These are phyloP conservation scores for Pestalotiopsis sp. DNA, from an alignment of 2,329 filamentous ascomycete genomes.

Conservation along the genomic window DNA sequence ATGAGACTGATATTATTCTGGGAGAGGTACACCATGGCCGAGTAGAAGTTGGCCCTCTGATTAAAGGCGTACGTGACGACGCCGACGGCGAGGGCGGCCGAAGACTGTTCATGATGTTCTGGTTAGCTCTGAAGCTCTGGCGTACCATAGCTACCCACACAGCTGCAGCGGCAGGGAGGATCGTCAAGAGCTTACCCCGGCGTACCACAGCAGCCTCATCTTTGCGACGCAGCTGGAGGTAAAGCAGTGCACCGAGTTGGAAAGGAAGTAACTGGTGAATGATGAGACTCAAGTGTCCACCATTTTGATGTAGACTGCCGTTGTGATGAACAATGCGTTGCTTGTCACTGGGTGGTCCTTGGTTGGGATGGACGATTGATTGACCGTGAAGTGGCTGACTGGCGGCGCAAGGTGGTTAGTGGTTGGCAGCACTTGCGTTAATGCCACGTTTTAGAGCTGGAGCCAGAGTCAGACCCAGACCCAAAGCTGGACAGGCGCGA, in stretches of 20 bases:
- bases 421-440: conserved; percentile 7
- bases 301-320: conserved; percentile 22
- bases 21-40: conserved; percentile 92
- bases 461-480: not conserved
- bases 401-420: not conserved
- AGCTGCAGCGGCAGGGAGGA: conserved; percentile 14
- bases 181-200: conserved; percentile 50
- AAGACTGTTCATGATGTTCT: conserved; percentile 56
- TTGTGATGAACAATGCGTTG: conserved; percentile 13
- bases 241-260: not conserved
- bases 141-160: conserved; percentile 10
- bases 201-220: conserved; percentile 63
- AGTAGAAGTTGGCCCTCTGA: conserved; percentile 97
- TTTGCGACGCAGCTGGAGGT: conserved; percentile 27
- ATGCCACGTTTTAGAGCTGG: conserved; percentile 23
- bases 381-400: no score
- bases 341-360: conserved; percentile 15
- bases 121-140: conserved; percentile 12
- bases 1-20: conserved; percentile 96
- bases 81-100: conserved; percentile 78
- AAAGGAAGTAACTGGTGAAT: conserved; percentile 2
- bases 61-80: conserved; percentile 91
- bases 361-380: not conserved
- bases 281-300: conserved; percentile 37
- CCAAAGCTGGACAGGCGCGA: no score